Conservation (phyloP, 2,329 filamentous ascomycete genomes). For the Alternaria sp. region DNA sequence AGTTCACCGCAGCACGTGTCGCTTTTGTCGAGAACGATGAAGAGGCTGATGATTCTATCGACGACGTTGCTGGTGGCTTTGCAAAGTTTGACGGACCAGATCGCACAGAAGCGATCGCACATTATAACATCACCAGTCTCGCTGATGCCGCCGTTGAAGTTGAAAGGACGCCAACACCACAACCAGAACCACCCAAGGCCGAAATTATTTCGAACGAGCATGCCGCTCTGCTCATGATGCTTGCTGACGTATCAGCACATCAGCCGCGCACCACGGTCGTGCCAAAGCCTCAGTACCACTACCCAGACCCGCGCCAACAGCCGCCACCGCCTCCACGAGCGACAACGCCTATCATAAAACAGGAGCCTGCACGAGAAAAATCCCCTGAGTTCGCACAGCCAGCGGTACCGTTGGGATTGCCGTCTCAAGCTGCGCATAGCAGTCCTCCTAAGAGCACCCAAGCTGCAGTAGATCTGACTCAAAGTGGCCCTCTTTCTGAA, state of each 20-base stretch:
- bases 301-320: constrained; percentile 16
- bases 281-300: constrained; percentile 7
- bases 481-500: constrained; percentile 17
- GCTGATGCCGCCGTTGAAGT: constrained; percentile 47
- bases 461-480: constrained; percentile 7
- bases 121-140: constrained; percentile 48
- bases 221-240: constrained; percentile 51
- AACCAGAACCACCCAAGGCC: constrained; percentile 19
- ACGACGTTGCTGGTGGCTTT: constrained; percentile 46
- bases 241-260: constrained; percentile 47
- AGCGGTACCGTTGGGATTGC: constrained; percentile 21
- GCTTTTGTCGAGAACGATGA: constrained; percentile 40
- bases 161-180: constrained; percentile 42
- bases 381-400: constrained; percentile 29
- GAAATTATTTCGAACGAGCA: constrained; percentile 53
- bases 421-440: constrained; percentile 31
- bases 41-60: constrained; percentile 45
- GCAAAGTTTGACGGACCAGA: constrained; percentile 53
- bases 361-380: constrained; percentile 22
- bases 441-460: constrained; percentile 26
- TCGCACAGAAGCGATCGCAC: constrained; percentile 52
- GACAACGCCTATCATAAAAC: constrained; percentile 25
- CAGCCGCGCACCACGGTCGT: constrained; percentile 20
- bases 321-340: constrained; percentile 14
- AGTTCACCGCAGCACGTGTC: constrained; percentile 33